Evolutionary conservation across 805 yeast species (phyloP), one percentile per base, ranked within the genome.

Genomic region (Hanseniaspora meyeri): DNA sequence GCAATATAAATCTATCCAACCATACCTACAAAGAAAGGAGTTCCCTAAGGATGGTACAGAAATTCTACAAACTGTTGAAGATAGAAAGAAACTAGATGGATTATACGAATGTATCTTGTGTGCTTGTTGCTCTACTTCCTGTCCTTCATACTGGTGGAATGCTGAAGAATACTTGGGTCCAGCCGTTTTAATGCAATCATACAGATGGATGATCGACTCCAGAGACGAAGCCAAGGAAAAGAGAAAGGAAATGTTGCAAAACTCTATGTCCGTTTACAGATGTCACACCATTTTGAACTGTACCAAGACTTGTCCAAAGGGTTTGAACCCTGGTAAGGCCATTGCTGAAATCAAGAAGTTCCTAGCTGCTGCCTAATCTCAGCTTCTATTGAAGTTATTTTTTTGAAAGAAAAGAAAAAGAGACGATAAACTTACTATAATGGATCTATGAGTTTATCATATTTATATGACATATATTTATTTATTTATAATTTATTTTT

Each of bases 61-160:
- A 76, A 86, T 86, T 71, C 78, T 87, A 66, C 98, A 93, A 76
- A 77, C 87, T 64, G 79, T 87, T 61, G 95, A 77, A 62, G 98
- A 93, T 76, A 84, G 98, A 74, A 87, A 85, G 74, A 93, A 93
- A 75, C 79, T 91, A 68, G 97, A 93, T 71, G 98, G 98, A 57
- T 75, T 93, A 63, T 91, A 91, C 75, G 97, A 91, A 75, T 91
- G 98, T 78, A 91, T 91, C 66, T 77, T 91, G 69, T 91, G 98
- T 77, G 98, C 98, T 11, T 90, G 98, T 75, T 91, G 98, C 74
- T 90, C 97, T 38, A 93, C 98, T 53, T 83, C 97, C 19, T 93
- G 98, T 77, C 98, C 98, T 55, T 90, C 97, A 3, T 93, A 93
- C 80, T 93, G 98, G 98, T 93, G 98, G 98, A 93, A 93, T 76